phyloP scores from a whole-genome alignment of 2,329 filamentous ascomycete species.

The Paecilomyces niveus region DNA sequence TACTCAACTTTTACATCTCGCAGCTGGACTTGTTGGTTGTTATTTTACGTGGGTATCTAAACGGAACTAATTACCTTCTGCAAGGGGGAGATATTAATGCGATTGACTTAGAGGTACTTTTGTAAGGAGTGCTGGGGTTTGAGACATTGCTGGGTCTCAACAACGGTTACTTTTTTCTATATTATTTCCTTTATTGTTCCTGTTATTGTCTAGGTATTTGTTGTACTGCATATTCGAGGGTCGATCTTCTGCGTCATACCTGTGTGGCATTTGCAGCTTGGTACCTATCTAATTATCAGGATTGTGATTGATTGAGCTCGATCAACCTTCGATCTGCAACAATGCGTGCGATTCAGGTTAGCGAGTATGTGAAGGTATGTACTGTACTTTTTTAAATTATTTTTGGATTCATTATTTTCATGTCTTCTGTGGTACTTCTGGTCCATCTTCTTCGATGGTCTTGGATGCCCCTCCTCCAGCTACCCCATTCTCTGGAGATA shows the following conservation, averaged over 20 bases:
- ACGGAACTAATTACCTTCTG: no score
- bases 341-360: slow-evolving; percentile 71
- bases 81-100: no score
- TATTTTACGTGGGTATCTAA: no score
- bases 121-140: not conserved
- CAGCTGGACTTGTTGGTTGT: not conserved
- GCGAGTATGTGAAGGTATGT: slow-evolving; percentile 64
- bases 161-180: not conserved
- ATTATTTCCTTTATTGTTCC: not conserved
- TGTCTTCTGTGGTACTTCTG: not conserved
- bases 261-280: not conserved
- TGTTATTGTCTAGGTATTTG: no score
- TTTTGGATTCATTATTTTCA: not conserved
- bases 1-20: not conserved
- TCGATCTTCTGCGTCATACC: no score
- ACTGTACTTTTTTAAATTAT: not conserved
- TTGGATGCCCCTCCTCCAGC: not conserved
- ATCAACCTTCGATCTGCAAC: slow-evolving; percentile 17
- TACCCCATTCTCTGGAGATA: not conserved
- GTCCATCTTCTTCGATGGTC: not conserved
- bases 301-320: not conserved
- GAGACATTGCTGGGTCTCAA: not conserved
- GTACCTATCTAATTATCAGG: not conserved
- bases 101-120: not conserved
- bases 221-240: no score